Evolutionary conservation across 2,329 filamentous ascomycete genomes (phyloP), one percentile per base, ranked within the genome.

Genomic region (Sphaerulina musiva): DNA sequence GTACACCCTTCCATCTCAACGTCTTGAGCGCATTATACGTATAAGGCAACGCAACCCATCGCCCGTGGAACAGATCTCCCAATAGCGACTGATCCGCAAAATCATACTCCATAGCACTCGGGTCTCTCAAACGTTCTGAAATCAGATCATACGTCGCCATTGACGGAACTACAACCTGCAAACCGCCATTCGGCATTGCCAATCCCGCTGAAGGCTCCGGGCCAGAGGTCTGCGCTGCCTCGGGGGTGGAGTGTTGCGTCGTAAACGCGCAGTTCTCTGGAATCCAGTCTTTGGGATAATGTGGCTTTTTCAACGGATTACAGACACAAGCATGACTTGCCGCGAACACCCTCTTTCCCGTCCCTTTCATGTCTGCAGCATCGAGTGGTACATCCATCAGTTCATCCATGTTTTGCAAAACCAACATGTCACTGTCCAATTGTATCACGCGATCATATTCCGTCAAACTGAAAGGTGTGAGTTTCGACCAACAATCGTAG

Each of bases 401-500:
- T 74, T 95, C 89, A 69, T 95, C 90, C 87, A 95, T 95, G 72
- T 95, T 95, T 64, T 78, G 78, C 60, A 85, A 72, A 6, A 89
- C 83, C 48, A 95, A 74, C 89, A 95, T 95, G 73, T 95, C 90
- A 66, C 85, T 86, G 73, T 95, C 90, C 51, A 95, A 78, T 72
- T 89, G 86, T 36, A 95, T 86, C 34, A 95, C 81, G 40, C 89
- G 81, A 26, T 84, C 78, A 73, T 91, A 95, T 68, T 91, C 83
- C 14, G 78, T 78, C 32, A 95, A 76, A 20, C 81, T 83, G 69
- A 95, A 95, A 5, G 86, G 83, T 12, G 84, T 81, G 29, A 95
- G 80, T 73, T 95, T 95, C 71, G 80, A 87, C 89, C 89, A 95
- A 77, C 86, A 90, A 71, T 95, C 88, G 72, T 89, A 85, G 78